A percentile compares a stretch with the other conserved stretches of the same genome.
Evolutionary conservation across 1,284 basidiomycete genomes (phyloP).

Genomic region (Rhodotorula sp.): DNA sequence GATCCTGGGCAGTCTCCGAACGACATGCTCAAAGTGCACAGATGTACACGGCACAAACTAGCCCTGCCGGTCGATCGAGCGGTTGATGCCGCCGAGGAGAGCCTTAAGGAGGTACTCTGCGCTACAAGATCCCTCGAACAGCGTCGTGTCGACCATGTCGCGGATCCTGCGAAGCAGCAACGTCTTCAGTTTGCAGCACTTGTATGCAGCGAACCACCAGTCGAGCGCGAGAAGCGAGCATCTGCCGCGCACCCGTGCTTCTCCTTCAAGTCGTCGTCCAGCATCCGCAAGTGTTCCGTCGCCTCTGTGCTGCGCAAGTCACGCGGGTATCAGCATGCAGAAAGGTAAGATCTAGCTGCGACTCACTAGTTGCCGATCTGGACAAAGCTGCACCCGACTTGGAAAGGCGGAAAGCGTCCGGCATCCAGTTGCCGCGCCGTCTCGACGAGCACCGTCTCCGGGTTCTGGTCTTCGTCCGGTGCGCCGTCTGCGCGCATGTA

Average conservation of each 20-base stretch:
- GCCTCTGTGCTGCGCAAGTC: not conserved
- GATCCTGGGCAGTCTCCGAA: too few species aligned
- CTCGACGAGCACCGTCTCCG: conserved; percentile 38
- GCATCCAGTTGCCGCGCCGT: conserved; percentile 18
- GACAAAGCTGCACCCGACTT: conserved; percentile 41
- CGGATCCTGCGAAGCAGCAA: conserved; percentile 12
- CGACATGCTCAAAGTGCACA: too few species aligned
- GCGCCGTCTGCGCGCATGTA: conserved; percentile 5
- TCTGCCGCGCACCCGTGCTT: conserved; percentile 23
- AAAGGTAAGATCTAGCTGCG: too few species aligned
- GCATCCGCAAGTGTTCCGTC: conserved; percentile 22
- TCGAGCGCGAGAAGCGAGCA: not conserved
- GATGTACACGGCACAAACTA: not conserved
- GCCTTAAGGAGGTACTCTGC: conserved; percentile 32
- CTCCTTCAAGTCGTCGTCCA: conserved; percentile 41
- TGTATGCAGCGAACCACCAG: too few species aligned
- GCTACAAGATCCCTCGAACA: conserved; percentile 20
- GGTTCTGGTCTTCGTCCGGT: conserved; percentile 12
- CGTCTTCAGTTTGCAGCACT: too few species aligned
- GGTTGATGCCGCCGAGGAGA: conserved; percentile 29
- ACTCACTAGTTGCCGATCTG: conserved; percentile 37
- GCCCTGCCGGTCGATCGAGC: conserved; percentile 14
- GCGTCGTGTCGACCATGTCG: conserved; percentile 42
- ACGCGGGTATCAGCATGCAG: not conserved
- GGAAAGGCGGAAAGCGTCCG: conserved; percentile 24